These are phyloP conservation scores for Priceomyces haplophilus DNA, from an alignment of 805 yeast species.

Conservation along the genomic window DNA sequence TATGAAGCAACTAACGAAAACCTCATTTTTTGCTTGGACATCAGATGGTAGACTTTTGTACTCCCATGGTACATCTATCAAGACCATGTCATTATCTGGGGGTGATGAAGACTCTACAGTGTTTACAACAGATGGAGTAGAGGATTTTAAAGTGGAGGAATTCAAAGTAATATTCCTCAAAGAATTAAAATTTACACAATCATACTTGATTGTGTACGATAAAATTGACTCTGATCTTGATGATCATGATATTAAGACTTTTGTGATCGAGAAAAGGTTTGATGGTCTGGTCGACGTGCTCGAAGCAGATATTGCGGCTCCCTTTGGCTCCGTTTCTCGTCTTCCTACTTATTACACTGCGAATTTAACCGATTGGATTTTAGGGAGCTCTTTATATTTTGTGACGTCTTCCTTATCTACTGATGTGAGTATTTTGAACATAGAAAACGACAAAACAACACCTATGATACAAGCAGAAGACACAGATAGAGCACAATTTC, in stretches of 20 bases:
- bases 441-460: slow-evolving; percentile 11
- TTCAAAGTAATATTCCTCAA: slow-evolving; percentile 9
- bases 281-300: slow-evolving; percentile 12
- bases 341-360: slow-evolving; percentile 44
- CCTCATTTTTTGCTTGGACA: slow-evolving; percentile 13
- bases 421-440: slow-evolving; percentile 47
- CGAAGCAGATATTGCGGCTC: slow-evolving; percentile 48
- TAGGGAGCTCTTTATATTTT: slow-evolving; percentile 28
- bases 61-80: slow-evolving; percentile 18
- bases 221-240: slow-evolving; percentile 22
- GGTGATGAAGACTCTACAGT: slow-evolving; percentile 9
- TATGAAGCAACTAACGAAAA: background rate
- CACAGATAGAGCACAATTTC: slow-evolving; percentile 67
- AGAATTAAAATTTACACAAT: slow-evolving; percentile 1
- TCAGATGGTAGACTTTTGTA: slow-evolving; percentile 18
- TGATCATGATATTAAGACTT: slow-evolving; percentile 26
- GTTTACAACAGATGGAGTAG: slow-evolving; percentile 1
- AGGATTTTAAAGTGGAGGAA: slow-evolving; percentile 10
- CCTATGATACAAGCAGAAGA: slow-evolving; percentile 58
- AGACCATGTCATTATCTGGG: slow-evolving; percentile 8
- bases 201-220: slow-evolving; percentile 25
- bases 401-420: slow-evolving; percentile 63
- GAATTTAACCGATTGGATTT: slow-evolving; percentile 40
- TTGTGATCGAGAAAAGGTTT: slow-evolving; percentile 15
- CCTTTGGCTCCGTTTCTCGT: slow-evolving; percentile 51